These are phyloP conservation scores for Astrothelium macrocarpum DNA, from an alignment of 495 filamentous ascomycete genomes.

Conservation along the genomic window DNA sequence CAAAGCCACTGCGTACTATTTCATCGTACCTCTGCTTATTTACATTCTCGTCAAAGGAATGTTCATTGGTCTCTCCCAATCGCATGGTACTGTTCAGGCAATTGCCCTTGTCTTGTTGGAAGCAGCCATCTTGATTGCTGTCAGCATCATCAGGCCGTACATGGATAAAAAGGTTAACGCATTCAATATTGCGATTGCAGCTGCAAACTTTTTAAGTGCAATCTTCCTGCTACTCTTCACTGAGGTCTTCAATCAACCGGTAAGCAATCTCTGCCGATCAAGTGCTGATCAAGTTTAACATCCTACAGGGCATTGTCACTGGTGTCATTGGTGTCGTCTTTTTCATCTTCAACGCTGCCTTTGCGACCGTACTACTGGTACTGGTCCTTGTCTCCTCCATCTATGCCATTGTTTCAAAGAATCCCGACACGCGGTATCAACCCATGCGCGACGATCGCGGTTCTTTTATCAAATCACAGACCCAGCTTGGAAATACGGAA, in stretches of 20 bases:
- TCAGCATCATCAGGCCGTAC: conserved; percentile 79
- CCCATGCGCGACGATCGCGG: conserved; percentile 94
- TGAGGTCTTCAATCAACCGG: conserved; percentile 88
- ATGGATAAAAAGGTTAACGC: conserved; percentile 99
- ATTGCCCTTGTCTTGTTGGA: conserved; percentile 81
- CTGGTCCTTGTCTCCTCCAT: conserved; percentile 78
- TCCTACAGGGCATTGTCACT: conserved; percentile 55
- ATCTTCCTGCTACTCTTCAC: conserved; percentile 92
- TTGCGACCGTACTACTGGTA: conserved; percentile 74
- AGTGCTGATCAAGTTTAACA: background rate
- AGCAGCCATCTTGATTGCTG: conserved; percentile 64
- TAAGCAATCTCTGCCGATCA: conserved; percentile 31
- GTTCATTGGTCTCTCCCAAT: conserved; percentile 81
- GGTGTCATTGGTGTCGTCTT: conserved; percentile 92
- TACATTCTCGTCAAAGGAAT: conserved; percentile 82
- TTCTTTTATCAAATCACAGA: conserved; percentile 96
- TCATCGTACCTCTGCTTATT: conserved; percentile 70
- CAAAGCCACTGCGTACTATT: conserved; percentile 93
- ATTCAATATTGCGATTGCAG: conserved; percentile 89
- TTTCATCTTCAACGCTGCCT: conserved; percentile 83
- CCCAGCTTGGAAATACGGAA: conserved; percentile 70
- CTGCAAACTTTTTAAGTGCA: conserved; percentile 82
- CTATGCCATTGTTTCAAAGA: conserved; percentile 80
- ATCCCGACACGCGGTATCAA: conserved; percentile 92
- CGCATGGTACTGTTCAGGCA: conserved; percentile 65